Percentiles rank a stretch among this genome's conserved stretches.
These are phyloP conservation scores for Ophiostoma novo-ulmi DNA, from an alignment of 2,329 filamentous ascomycete species.

Conservation along the genomic window DNA sequence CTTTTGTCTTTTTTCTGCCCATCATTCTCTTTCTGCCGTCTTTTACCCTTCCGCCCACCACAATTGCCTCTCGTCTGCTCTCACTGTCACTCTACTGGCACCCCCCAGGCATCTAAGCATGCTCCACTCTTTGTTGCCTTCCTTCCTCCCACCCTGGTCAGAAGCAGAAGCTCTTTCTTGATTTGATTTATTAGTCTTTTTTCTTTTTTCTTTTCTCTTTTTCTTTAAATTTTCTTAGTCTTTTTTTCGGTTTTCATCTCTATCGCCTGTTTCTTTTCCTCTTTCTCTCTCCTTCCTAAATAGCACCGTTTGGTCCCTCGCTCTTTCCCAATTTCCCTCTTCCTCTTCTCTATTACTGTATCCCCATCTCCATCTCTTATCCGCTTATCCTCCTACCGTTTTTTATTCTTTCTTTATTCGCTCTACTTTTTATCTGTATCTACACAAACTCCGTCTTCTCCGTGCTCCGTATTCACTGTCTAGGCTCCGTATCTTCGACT, in stretches of 20 bases:
- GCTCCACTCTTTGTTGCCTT: slow-evolving; percentile 2
- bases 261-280: slow-evolving; percentile 11
- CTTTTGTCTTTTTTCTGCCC: too few species aligned
- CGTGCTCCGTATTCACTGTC: slow-evolving; percentile 4
- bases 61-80: neutral
- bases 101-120: neutral
- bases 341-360: neutral
- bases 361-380: neutral
- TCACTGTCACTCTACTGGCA: neutral
- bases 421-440: neutral
- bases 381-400: neutral
- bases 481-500: slow-evolving; percentile 2
- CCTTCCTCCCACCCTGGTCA: neutral
- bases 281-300: neutral
- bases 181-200: slow-evolving; percentile 1
- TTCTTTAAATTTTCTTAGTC: neutral
- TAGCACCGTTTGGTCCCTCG: neutral
- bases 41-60: neutral
- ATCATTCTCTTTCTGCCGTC: too few species aligned
- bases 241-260: slow-evolving; percentile 15
- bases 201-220: neutral
- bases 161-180: slow-evolving; percentile 11
- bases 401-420: neutral
- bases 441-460: slow-evolving; percentile 13
- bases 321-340: neutral